A percentile compares a stretch with the other conserved stretches of the same genome.
phyloP scores from a whole-genome alignment of 1,284 basidiomycete species.

The Apiotrichum akiyoshidainum region DNA sequence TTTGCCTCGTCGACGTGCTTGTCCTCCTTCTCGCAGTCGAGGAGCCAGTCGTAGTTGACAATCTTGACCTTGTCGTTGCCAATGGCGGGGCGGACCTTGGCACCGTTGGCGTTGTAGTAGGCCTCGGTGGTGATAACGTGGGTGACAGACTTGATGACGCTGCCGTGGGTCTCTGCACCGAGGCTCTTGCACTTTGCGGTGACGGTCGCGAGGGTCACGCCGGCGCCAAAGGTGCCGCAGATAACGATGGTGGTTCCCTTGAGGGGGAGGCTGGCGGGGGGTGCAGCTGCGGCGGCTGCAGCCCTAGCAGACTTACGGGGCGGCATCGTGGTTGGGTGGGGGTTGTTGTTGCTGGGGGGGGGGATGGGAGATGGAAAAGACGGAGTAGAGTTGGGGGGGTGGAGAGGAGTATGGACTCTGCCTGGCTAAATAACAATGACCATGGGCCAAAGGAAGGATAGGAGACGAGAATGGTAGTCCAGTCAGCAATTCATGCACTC shows the following conservation, averaged over 20 bases:
- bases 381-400: not conserved
- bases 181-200: constrained; percentile 7
- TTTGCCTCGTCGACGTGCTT: constrained; percentile 4
- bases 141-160: constrained; percentile 18
- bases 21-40: constrained; percentile 10
- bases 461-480: no score
- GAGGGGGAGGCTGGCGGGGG: constrained; percentile 6
- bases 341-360: not conserved
- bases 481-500: no score
- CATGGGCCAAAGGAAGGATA: no score
- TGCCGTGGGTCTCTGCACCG: constrained; percentile 8
- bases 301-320: constrained; percentile 5
- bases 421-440: no score
- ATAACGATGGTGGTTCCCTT: constrained; percentile 10
- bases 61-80: not conserved
- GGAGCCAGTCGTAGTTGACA: constrained; percentile 17
- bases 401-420: not conserved
- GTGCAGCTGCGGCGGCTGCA: constrained; percentile 7
- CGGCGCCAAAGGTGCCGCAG: constrained; percentile 9
- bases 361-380: not conserved
- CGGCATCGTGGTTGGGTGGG: not conserved
- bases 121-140: constrained; percentile 14
- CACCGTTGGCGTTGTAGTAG: constrained; percentile 19
- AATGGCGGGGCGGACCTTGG: constrained; percentile 8
- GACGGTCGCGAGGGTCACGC: constrained; percentile 5